Base-by-base conservation (phyloP, 73 alveolate genomes). In the Durusdinium trenchii region DNA sequence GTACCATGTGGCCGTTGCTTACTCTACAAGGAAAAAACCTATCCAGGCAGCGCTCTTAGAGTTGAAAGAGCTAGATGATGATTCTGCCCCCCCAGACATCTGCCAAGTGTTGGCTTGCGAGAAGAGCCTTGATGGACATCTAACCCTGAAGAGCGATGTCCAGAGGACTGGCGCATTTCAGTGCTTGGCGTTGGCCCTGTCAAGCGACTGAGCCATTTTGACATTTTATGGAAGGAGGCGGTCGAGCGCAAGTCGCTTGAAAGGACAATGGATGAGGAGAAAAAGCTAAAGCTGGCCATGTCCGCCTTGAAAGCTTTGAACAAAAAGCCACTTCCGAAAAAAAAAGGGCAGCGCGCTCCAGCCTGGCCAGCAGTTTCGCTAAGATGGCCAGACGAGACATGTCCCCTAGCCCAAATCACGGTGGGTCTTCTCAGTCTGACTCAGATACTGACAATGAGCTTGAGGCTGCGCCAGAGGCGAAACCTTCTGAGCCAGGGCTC, bases 1-100 rank as follows among this genome's bases (percentile, higher is more conserved):
- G 81, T n/a, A 18, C 82, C 46, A 30, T 61, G 62, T 86, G 10
- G 95, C 32, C 10, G 95, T 57, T 5, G 95, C 95, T 2, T 86
- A 86, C 61, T 16, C 23, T 82, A 86, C 95, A 45, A 36, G 95
- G 12, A 86, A 57, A 50, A 40, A 57, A 40, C 95, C 95, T 1
- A 86, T 86, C 30, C 82, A 86, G 30, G 81, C 51, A 5, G 95
- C 82, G 28, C 38, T 86, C 38, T 45, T 57, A 23, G 6, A 6
- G 52, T 36, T 86, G 51, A 42, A 84, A 46, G n/a, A n/a, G n/a
- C n/a, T n/a, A n/a, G n/a, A n/a, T n/a, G n/a, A n/a, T n/a, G n/a
- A n/a, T n/a, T n/a, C n/a, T n/a, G n/a, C n/a, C n/a, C n/a, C n/a
- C 71, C 67, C 28, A 67, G 28, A 3, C 7, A 30, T 5, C 45